Base-by-base conservation (phyloP, 1,284 basidiomycete species). In the Puccinia coronata region DNA sequence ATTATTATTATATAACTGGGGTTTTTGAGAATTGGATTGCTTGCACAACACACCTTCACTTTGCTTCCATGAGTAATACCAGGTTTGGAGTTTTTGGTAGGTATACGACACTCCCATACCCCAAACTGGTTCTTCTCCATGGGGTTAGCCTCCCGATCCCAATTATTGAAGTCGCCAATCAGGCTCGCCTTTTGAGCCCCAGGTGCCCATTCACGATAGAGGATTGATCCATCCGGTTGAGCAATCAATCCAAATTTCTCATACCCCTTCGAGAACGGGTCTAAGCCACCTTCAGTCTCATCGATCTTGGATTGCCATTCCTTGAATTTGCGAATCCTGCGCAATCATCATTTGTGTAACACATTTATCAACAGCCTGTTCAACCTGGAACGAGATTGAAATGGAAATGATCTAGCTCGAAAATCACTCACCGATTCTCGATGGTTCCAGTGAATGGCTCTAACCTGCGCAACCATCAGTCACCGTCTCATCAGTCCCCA, bases 161-260 rank as follows among this genome's bases (percentile, higher is more conserved):
- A 99, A 79, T 89, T 88, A 87, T 98, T 99, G 88, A 99, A 99
- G 70, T 99, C 96, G 73, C 96, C 96, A 85, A 95, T 95, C 79
- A 99, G 88, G 84, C 88, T 89, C 0, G 96, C 96, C 84, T 92
- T 91, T 67, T 86, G 88, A 18, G 92, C 96, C 84, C 93, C 94
- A 0, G 96, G 95, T 8, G 96, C 96, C 96, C 96, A 99, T 86
- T 99, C 96, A 84, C 93, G 89, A 86, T 98, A 99, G 11, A 90
- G 88, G 53, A 98, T 90, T 41, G 92, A 89, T 72, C 91, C 91
- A 80, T 92, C 90, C 31, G 87, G 86, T 69, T 89, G 88, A 57
- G 94, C 89, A 80, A 92, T 92, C 84, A 99, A 89, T 53, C 96
- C 96, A 88, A 93, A 93, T 83, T 90, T 90, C 83, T 92, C 89